These are phyloP conservation scores for Lizanozyma gosingica DNA, from an alignment of 1,139 yeast species.

Conservation along the genomic window DNA sequence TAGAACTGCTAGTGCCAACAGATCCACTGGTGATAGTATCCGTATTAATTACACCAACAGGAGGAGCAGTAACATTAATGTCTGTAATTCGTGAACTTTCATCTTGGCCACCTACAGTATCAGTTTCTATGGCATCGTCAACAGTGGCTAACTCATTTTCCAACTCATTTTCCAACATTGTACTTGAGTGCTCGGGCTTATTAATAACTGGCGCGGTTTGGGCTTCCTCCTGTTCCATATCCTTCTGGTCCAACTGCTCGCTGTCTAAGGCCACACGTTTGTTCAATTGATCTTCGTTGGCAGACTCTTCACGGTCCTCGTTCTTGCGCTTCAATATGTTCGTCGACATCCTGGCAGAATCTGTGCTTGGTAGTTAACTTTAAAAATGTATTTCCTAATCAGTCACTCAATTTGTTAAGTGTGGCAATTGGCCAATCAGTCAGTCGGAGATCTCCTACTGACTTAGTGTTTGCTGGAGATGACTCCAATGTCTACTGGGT, in stretches of 20 bases:
- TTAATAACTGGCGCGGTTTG: conserved; percentile 33
- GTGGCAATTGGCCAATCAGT: too few relatives aligned
- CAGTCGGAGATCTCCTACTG: too few relatives aligned
- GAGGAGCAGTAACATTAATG: too few relatives aligned
- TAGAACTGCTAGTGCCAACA: conserved; percentile 1
- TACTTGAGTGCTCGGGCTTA: conserved; percentile 7
- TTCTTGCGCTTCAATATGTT: conserved; percentile 59
- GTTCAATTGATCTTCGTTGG: conserved; percentile 26
- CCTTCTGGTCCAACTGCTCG: conserved; percentile 28
- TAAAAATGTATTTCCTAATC: too few relatives aligned
- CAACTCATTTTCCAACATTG: conserved; percentile 4
- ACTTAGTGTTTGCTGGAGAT: too few relatives aligned
- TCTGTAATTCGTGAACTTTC: conserved; percentile 2
- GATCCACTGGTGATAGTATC: background rate
- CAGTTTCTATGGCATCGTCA: conserved; percentile 1
- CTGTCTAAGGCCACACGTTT: conserved; percentile 70
- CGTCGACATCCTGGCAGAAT: background rate
- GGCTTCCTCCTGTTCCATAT: conserved; percentile 29
- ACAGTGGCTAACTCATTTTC: conserved; percentile 13
- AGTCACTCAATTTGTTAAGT: too few relatives aligned
- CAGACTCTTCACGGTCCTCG: conserved; percentile 38
- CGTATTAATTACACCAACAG: too few relatives aligned
- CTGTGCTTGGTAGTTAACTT: too few relatives aligned
- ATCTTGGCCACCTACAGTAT: conserved; percentile 1
- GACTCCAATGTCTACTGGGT: too few relatives aligned